Percentiles rank a stretch among this genome's conserved stretches.
These are phyloP conservation scores for Psidium friedrichsthalianum DNA, from an alignment of 345 rosid genomes.

Conservation along the genomic window DNA sequence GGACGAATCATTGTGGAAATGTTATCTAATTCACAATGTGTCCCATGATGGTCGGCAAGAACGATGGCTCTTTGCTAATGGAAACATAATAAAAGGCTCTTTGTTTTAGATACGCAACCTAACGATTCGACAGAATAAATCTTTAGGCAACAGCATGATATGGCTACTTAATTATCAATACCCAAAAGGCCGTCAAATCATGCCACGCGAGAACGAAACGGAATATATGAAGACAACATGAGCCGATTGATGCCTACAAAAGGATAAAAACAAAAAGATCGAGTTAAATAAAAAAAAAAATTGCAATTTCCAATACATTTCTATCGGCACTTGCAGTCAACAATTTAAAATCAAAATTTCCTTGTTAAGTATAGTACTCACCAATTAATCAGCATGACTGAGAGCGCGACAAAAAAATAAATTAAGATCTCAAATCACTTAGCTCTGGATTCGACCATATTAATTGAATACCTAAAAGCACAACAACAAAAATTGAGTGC, in stretches of 20 bases:
- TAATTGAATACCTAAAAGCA: no score
- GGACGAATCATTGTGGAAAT: neutral
- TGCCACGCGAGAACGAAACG: no score
- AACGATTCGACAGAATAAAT: neutral
- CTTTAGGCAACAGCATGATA: neutral
- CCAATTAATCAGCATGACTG: neutral
- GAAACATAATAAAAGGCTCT: neutral
- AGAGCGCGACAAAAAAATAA: no score
- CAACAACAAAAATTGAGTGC: neutral
- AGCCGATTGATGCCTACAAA: neutral
- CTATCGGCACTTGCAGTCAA: no score
- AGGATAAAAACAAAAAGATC: neutral
- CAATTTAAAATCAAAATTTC: no score
- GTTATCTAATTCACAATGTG: neutral
- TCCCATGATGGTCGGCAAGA: neutral
- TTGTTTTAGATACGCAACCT: no score
- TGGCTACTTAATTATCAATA: neutral
- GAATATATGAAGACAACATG: neutral
- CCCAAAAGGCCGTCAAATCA: neutral
- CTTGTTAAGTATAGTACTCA: neutral
- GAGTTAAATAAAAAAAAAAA: neutral
- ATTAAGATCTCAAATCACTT: neutral
- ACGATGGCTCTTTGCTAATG: neutral
- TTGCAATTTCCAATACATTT: neutral
- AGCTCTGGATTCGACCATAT: no score